These are phyloP conservation scores for Prunella vulgaris DNA, from an alignment of 257 asterid species.

Conservation along the genomic window DNA sequence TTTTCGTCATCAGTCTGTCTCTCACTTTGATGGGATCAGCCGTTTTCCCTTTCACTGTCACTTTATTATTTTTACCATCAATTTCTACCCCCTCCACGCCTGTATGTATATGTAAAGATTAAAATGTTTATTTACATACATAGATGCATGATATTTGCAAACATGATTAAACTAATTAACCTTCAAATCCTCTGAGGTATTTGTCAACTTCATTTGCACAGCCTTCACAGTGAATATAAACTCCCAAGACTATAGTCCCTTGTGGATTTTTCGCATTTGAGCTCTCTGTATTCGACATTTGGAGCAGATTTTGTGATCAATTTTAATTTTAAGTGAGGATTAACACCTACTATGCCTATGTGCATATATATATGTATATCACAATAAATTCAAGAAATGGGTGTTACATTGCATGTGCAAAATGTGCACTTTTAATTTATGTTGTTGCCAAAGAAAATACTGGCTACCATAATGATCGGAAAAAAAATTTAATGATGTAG, in stretches of 20 bases:
- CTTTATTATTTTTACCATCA: constrained; percentile 46
- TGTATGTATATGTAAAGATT: neutral
- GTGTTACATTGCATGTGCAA: neutral
- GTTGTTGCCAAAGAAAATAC: no score
- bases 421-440: neutral
- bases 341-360: neutral
- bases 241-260: constrained; percentile 37
- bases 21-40: constrained; percentile 56
- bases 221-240: constrained; percentile 55
- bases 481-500: no score
- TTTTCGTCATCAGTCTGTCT: constrained; percentile 53
- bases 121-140: no score
- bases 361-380: neutral
- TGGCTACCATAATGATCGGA: neutral
- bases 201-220: constrained; percentile 36
- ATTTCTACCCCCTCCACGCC: constrained; percentile 60
- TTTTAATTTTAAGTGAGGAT: neutral
- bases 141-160: no score
- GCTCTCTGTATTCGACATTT: neutral
- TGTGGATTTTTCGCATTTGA: no score
- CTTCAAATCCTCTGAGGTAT: constrained; percentile 41
- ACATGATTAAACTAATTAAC: constrained; percentile 22
- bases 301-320: neutral
- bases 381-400: no score
- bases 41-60: constrained; percentile 46